A percentile compares a stretch with the other conserved stretches of the same genome.
phyloP scores from a whole-genome alignment of 176 grass and related monocot genomes.

The Phoenix dactylifera region DNA sequence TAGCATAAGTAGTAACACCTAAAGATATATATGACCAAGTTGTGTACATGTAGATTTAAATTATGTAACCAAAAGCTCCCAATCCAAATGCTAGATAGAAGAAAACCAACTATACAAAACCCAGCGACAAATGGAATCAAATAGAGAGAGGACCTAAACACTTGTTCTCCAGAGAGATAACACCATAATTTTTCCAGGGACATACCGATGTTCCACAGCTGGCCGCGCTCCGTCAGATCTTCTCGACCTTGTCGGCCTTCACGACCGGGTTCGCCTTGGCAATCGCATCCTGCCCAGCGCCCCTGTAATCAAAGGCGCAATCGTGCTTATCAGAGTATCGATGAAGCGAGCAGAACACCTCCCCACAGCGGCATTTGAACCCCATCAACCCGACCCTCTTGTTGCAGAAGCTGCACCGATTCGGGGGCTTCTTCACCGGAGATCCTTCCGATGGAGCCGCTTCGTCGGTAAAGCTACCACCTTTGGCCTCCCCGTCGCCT shows the following conservation, averaged over 20 bases:
- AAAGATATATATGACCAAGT: too few relatives aligned
- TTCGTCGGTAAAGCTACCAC: background rate
- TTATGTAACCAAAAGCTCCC: too few relatives aligned
- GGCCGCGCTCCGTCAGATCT: slow-evolving; percentile 26
- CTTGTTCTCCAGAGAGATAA: background rate
- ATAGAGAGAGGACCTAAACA: background rate
- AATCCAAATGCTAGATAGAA: background rate
- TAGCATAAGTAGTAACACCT: too few relatives aligned
- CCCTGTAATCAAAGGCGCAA: slow-evolving; percentile 54
- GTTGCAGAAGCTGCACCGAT: slow-evolving; percentile 21
- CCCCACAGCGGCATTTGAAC: slow-evolving; percentile 62
- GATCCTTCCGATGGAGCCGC: slow-evolving; percentile 2
- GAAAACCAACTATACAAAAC: background rate
- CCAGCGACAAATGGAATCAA: background rate
- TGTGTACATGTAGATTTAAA: too few relatives aligned
- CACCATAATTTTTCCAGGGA: too few relatives aligned
- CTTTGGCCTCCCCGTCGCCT: background rate
- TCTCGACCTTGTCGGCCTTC: slow-evolving; percentile 49
- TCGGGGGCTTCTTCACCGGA: slow-evolving; percentile 3
- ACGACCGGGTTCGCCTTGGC: slow-evolving; percentile 49
- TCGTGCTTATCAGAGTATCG: slow-evolving; percentile 52
- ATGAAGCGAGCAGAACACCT: slow-evolving; percentile 57
- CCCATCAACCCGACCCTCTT: slow-evolving; percentile 56
- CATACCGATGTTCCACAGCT: too few relatives aligned
- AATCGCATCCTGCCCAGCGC: slow-evolving; percentile 46